Conservation (phyloP, 306 rosid genomes). For the Acmispon strigosus region DNA sequence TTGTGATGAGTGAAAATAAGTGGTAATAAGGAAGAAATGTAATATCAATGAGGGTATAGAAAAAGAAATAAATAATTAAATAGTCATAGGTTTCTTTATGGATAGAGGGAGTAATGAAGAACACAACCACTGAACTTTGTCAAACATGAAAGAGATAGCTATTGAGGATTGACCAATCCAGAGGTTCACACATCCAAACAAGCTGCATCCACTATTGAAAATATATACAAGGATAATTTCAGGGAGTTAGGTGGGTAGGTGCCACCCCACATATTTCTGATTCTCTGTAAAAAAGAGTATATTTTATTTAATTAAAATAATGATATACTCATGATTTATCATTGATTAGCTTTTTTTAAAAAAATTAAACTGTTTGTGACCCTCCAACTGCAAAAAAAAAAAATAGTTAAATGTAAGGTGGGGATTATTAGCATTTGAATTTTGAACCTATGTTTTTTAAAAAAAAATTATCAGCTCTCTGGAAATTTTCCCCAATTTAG, state of each 20-base stretch:
- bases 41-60: no score
- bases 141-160: conserved; percentile 18
- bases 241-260: conserved; percentile 31
- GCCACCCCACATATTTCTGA: conserved; percentile 4
- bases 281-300: neutral
- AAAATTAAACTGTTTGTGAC: neutral
- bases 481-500: neutral
- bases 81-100: no score
- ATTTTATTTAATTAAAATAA: no score
- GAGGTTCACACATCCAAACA: neutral
- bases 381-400: neutral
- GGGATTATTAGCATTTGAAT: no score
- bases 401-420: neutral
- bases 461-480: neutral
- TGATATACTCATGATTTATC: no score
- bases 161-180: neutral
- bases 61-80: no score
- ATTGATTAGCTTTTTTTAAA: no score
- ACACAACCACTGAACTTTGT: neutral
- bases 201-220: neutral
- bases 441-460: no score
- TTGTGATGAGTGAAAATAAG: no score
- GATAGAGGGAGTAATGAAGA: no score
- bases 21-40: no score
- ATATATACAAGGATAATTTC: neutral